Base-by-base conservation (phyloP, 768 basidiomycete genomes). In the Pleurotus sapidus region DNA sequence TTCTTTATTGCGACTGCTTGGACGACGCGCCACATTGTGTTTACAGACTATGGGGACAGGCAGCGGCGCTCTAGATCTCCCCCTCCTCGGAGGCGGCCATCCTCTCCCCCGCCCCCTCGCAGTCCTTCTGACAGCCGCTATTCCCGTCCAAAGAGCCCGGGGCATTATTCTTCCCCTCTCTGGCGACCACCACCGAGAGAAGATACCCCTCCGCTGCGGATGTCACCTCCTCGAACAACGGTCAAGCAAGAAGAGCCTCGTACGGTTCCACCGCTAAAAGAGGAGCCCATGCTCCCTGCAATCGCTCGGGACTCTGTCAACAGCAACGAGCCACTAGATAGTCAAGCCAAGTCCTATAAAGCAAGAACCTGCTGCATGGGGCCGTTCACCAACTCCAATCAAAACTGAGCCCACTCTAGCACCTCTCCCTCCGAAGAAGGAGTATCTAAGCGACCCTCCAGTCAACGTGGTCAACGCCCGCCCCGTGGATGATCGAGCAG, bases 21-120 rank as follows among this genome's bases (percentile, higher is more conserved):
- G 34, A 25, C 23, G 38, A 30, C n/a, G 11, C 25, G 18, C 15
- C 17, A 17, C 37, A 40, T 20, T 38, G 30, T 51, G 6, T 49
- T 15, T 42, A 15, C 24, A 54, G 51, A 38, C 20, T 34, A 30
- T 20, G 17, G 45, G n/a, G 43, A 38, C 37, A 27, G 51, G 43
- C 30, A 20, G 11, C 42, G 38, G 38, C 54, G 55, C 15, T 69
- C 69, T 9, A 63, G 67, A 18, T 68, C 71, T 56, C 70, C 68
- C 38, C n/a, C 20, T 20, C 20, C 20, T 20, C 62, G 63, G 45
- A 46, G 59, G 47, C 62, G 68, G 57, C 53, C 58, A 14, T 57
- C 55, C 27, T 64, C 63, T 39, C 59, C 65, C 25, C 39, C 48
- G 38, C 48, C 48, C 39, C 40, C 51, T 40, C 37, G 42, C n/a